phyloP scores from a whole-genome alignment of 306 rosid genomes.

The Cercis canadensis region DNA sequence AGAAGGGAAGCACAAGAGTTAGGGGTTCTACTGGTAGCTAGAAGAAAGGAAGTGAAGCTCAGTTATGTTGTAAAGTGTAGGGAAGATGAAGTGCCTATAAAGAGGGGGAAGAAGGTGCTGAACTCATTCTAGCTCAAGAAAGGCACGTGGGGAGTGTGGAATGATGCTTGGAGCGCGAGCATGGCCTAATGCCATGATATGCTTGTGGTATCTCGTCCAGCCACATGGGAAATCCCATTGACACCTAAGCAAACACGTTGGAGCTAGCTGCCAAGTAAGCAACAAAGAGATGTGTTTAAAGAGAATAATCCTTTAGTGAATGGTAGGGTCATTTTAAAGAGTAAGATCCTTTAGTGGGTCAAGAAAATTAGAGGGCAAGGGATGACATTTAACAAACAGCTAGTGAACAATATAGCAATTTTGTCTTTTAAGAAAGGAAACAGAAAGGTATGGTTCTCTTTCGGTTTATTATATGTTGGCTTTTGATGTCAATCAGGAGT shows the following conservation, averaged over 20 bases:
- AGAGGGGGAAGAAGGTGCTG: not conserved
- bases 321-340: not conserved
- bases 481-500: too few species aligned
- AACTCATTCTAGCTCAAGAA: slow-evolving; percentile 31
- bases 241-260: slow-evolving; percentile 38
- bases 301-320: not conserved
- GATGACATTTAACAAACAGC: too few species aligned
- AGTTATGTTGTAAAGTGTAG: not conserved
- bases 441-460: too few species aligned
- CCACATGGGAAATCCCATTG: slow-evolving; percentile 31
- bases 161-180: slow-evolving; percentile 25
- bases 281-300: not conserved
- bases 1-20: not conserved
- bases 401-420: too few species aligned
- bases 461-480: too few species aligned
- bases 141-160: slow-evolving; percentile 45
- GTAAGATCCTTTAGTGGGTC: not conserved
- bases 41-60: slow-evolving; percentile 22
- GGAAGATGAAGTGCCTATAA: not conserved
- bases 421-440: too few species aligned
- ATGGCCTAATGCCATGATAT: not conserved
- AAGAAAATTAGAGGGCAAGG: too few species aligned
- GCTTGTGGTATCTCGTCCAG: not conserved
- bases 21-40: not conserved
- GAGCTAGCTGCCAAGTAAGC: not conserved